Percentiles rank a stretch among this genome's conserved stretches.
phyloP scores from a whole-genome alignment of 208 protist species.

The Phytomonas sp. region DNA sequence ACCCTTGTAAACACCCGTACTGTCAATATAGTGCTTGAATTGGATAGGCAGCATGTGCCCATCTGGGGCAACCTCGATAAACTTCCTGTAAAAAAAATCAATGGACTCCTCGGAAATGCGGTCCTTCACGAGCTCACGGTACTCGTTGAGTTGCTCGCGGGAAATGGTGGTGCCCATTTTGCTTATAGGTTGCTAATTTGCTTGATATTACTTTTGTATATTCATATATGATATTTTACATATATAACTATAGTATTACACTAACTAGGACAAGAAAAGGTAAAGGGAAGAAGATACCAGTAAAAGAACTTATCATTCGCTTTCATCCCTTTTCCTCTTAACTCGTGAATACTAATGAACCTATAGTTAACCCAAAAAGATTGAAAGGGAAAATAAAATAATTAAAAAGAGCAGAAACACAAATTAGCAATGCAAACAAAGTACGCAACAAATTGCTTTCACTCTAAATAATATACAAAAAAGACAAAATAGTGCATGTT shows the following conservation, averaged over 20 bases:
- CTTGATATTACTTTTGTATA: neutral
- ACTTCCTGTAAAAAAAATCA: conserved; percentile 66
- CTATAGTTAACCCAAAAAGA: neutral
- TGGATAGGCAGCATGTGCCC: conserved; percentile 67
- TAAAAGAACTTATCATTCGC: neutral
- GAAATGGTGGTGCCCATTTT: conserved; percentile 70
- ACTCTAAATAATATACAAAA: too few relatives aligned
- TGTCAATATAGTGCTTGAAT: conserved; percentile 83
- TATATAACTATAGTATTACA: neutral
- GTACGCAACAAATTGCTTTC: too few relatives aligned
- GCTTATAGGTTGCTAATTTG: conserved; percentile 3
- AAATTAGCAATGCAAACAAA: too few relatives aligned
- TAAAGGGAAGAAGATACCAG: too few relatives aligned
- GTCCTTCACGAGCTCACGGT: conserved; percentile 72
- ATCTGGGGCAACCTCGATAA: conserved; percentile 59
- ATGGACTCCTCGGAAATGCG: conserved; percentile 80
- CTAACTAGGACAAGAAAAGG: too few relatives aligned
- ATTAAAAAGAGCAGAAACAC: too few relatives aligned
- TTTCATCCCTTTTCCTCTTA: conserved; percentile 7
- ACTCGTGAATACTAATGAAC: neutral
- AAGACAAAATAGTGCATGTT: too few relatives aligned
- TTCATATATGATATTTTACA: conserved; percentile 2
- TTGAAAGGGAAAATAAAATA: neutral
- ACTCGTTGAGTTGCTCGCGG: conserved; percentile 72
- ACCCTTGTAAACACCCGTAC: conserved; percentile 73